These are phyloP conservation scores for Trichophyton benhamiae DNA, from an alignment of 2,329 filamentous ascomycete species.

Conservation along the genomic window DNA sequence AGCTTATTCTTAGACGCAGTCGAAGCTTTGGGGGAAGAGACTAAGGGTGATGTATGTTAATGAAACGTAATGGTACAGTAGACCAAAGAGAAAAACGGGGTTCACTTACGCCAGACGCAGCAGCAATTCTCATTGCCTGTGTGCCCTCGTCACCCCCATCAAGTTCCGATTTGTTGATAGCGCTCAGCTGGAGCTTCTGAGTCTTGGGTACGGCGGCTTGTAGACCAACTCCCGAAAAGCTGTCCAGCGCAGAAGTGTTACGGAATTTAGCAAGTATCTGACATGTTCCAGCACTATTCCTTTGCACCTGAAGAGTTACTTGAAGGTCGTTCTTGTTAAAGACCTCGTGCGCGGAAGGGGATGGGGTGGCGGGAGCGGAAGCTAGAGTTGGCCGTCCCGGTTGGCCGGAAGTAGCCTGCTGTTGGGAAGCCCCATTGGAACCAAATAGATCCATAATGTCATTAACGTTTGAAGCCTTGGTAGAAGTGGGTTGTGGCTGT, in stretches of 20 bases:
- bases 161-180: conserved; percentile 71
- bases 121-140: conserved; percentile 77
- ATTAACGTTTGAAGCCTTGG: conserved; percentile 49
- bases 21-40: conserved; percentile 57
- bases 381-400: conserved; percentile 40
- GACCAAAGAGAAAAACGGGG: not conserved
- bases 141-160: conserved; percentile 68
- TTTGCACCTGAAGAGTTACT: conserved; percentile 71
- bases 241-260: conserved; percentile 55
- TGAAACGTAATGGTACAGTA: not conserved
- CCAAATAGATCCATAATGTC: conserved; percentile 89
- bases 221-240: conserved; percentile 63
- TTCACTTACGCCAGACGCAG: conserved; percentile 73
- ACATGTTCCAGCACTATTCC: conserved; percentile 55
- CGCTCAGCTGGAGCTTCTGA: conserved; percentile 83
- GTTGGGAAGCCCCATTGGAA: conserved; percentile 33
- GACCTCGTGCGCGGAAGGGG: conserved; percentile 49
- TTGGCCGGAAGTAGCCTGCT: conserved; percentile 36
- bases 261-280: conserved; percentile 76
- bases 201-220: conserved; percentile 95
- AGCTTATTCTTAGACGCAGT: conserved; percentile 74
- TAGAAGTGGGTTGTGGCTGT: conserved; percentile 37
- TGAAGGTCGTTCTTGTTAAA: conserved; percentile 79
- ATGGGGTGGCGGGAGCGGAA: conserved; percentile 32
- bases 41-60: conserved; percentile 36